Evolutionary conservation across 177 flowering plant genomes (phyloP), one percentile per base, ranked within the genome.

Genomic region (Vitis hybrid): DNA sequence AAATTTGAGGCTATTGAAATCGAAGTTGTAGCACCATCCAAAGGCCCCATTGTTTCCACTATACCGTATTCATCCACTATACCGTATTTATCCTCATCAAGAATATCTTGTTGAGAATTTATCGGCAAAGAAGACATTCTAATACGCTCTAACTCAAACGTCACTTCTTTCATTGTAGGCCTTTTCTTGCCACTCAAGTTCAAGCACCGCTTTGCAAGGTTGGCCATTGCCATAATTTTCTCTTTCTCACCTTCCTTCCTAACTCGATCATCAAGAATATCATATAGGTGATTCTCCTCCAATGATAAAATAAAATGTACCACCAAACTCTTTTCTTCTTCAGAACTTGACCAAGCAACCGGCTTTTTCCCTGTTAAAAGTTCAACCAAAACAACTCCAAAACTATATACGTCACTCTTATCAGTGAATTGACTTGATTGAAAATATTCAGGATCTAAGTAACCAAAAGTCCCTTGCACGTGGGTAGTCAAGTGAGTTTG

Each of bases 391-490:
- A 73, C 72, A 16, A 73, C 72, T 12, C 76, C 67, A 26, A 62
- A 68, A 45, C 71, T 73, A 53, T 73, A 70, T 6, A 70, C 72
- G 52, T 70, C 72, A 61, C 72, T 70, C 59, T 70, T 70, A 39
- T 39, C 48, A 39, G 48, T 39, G 48, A 39, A 39, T 39, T 39
- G 48, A 39, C 48, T 39, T 39, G 48, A 39, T 8, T 39, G 48
- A 39, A 39, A 39, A 39, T 6, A 39, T 2, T 70, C 72, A 1
- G 72, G 74, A 13, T 71, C 76, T 33, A 74, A 59, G 59, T 74
- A 74, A 6, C 76, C 76, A 22, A 68, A 57, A 10, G 76, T 74
- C 3, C 76, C 76, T 12, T 67, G 50, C 14, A 74, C 76, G 6
- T 10, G 2, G 3, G 77, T 74, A 12, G 77, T 74, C 12, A 74